Base-by-base conservation (phyloP, 2,329 filamentous ascomycete species). In the Botryotinia narcissicola region DNA sequence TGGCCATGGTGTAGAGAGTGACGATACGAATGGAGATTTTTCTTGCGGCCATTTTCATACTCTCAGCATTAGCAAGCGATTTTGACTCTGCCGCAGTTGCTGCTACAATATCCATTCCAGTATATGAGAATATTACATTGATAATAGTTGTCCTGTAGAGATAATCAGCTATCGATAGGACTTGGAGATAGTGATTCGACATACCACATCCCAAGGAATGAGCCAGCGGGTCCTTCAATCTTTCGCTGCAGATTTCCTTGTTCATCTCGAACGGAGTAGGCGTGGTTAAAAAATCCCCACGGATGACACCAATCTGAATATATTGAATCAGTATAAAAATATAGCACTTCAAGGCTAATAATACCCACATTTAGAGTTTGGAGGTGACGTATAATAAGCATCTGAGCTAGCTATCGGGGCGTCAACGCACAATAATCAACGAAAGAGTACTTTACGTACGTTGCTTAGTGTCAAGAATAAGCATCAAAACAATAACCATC, bases 31-130 rank as follows among this genome's bases (percentile, higher is more conserved):
- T 78, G 73, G 80, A 80, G 72, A 83, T 82, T 71, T 84, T 84
- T 59, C 82, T 78, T 22, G 82, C 80, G 4, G 80, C 82, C 81
- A 84, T 83, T 73, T 84, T 84, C 80, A 83, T 83, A 73, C 79
- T 81, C 72, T 83, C 82, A 0, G 82, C 79, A 62, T 83, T 78
- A 16, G 81, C 75, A 7, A 83, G 79, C 4, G 80, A 76, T 67
- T 78, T 80, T 70, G 79, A 82, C 68, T 83, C 82, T 14, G 82
- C 81, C 20, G 82, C 82, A 0, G 82, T 83, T 18, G 81, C 81
- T 44, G 80, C 81, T 25, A 83, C 79, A 35, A 83, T 83, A 66
- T 83, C 82, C 81, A 83, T 83, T 44, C 73, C 73, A 40, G 70
- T 67, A 35, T 70, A 74, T 67, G 70, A 69, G 57, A 75, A 74